Conservation (phyloP, 179 eudicot genomes). For the Spinacia oleracea region DNA sequence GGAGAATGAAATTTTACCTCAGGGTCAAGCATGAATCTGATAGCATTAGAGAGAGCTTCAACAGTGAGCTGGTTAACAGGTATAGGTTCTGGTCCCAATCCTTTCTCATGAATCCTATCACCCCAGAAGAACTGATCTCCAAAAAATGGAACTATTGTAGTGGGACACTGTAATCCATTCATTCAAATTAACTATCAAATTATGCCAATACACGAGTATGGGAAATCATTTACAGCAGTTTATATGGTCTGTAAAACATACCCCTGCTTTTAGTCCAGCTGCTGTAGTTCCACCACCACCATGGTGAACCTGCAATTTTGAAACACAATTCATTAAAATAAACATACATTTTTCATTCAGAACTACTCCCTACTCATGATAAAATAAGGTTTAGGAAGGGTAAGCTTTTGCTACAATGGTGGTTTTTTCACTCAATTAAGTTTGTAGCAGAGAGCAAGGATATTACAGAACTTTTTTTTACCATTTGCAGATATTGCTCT, state of each 20-base stretch:
- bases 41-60: constrained; percentile 73
- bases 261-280: constrained; percentile 92
- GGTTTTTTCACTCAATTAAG: neutral
- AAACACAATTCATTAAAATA: neutral
- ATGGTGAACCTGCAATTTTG: constrained; percentile 65
- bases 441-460: neutral
- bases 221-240: neutral
- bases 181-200: constrained; percentile 6
- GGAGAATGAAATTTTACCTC: constrained; percentile 50
- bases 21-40: constrained; percentile 77
- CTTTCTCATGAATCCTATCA: constrained; percentile 66
- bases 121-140: constrained; percentile 99
- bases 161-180: constrained; percentile 87
- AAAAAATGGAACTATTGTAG: constrained; percentile 85
- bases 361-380: neutral
- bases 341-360: neutral
- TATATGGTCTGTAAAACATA: constrained; percentile 30
- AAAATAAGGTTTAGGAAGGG: neutral
- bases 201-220: neutral
- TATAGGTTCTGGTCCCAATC: constrained; percentile 87
- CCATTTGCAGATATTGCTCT: neutral
- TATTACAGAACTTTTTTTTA: neutral
- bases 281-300: constrained; percentile 99
- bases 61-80: constrained; percentile 66
- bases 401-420: neutral